Evolutionary conservation across 768 basidiomycete species (phyloP).

Genomic region (Leccinum rimulosum): DNA sequence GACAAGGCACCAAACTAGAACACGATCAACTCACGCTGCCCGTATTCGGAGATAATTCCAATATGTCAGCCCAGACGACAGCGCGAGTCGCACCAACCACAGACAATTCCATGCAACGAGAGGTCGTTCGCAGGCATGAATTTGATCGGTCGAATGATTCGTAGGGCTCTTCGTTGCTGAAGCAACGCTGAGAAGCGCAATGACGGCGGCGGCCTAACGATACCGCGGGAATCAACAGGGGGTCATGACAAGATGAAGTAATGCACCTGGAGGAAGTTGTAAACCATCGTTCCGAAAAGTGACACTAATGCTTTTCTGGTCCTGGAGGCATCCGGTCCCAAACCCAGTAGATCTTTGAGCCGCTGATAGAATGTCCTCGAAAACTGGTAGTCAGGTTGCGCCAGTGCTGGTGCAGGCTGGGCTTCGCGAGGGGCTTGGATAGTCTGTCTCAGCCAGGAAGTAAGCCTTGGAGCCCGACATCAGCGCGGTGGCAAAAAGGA

Average conservation of each 20-base stretch:
- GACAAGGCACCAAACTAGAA: background rate
- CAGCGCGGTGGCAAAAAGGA: conserved; percentile 17
- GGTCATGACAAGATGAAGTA: background rate
- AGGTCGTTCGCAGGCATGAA: conserved; percentile 61
- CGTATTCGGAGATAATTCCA: conserved; percentile 51
- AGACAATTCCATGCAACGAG: conserved; percentile 66
- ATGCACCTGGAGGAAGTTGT: conserved; percentile 54
- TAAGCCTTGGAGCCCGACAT: conserved; percentile 20
- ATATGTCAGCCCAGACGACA: conserved; percentile 48
- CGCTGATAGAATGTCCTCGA: conserved; percentile 21
- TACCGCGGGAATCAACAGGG: conserved; percentile 3
- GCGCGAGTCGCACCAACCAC: conserved; percentile 54
- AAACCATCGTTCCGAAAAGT: conserved; percentile 48
- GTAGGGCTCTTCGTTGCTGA: conserved; percentile 47
- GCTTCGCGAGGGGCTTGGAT: conserved; percentile 18
- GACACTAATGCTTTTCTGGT: conserved; percentile 54
- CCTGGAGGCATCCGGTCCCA: conserved; percentile 50
- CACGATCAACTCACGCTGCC: conserved; percentile 28
- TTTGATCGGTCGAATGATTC: conserved; percentile 45
- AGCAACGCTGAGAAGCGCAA: conserved; percentile 48
- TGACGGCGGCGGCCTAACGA: conserved; percentile 49
- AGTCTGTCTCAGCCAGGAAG: conserved; percentile 26
- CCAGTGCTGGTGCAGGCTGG: background rate
- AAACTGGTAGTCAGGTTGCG: conserved; percentile 8
- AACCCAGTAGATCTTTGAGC: conserved; percentile 44